These are phyloP conservation scores for Aspergillus vadensis DNA, from an alignment of 2,329 filamentous ascomycete genomes.

Conservation along the genomic window DNA sequence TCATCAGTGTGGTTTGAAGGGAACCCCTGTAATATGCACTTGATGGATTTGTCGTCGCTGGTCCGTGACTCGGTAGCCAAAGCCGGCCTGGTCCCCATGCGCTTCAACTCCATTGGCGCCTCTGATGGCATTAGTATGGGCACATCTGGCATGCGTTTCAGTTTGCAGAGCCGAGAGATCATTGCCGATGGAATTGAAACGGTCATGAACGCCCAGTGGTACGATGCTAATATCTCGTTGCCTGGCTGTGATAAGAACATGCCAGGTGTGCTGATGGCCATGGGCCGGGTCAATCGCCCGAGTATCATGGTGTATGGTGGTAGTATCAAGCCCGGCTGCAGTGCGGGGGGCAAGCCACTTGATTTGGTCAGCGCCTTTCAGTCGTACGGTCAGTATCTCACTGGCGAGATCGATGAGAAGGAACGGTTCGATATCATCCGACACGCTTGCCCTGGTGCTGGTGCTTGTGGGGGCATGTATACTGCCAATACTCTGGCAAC, in stretches of 20 bases:
- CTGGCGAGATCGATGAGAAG: conserved; percentile 15
- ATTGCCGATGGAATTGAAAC: conserved; percentile 98
- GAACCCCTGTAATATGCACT: conserved; percentile 99
- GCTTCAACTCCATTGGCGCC: conserved; percentile 97
- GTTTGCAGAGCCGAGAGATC: conserved; percentile 85
- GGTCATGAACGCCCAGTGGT: conserved; percentile 96
- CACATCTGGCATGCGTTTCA: conserved; percentile 92
- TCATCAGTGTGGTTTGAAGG: conserved; percentile 95
- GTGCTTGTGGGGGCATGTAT: conserved; percentile 81
- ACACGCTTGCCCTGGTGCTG: conserved; percentile 64
- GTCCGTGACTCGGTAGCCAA: conserved; percentile 69
- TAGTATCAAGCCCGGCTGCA: conserved; percentile 85
- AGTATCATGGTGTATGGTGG: conserved; percentile 96
- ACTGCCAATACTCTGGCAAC: conserved; percentile 71
- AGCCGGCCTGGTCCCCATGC: conserved; percentile 81
- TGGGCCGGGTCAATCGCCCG: conserved; percentile 87
- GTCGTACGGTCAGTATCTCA: conserved; percentile 85
- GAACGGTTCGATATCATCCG: conserved; percentile 18
- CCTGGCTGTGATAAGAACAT: conserved; percentile 99
- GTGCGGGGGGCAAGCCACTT: conserved; percentile 65
- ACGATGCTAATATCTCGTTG: conserved; percentile 91
- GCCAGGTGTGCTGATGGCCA: conserved; percentile 84
- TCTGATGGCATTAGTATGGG: conserved; percentile 97
- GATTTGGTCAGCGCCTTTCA: conserved; percentile 96
- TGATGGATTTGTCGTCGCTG: conserved; percentile 77